phyloP scores from a whole-genome alignment of 1,284 basidiomycete species.

The Takashimella koratensis region DNA sequence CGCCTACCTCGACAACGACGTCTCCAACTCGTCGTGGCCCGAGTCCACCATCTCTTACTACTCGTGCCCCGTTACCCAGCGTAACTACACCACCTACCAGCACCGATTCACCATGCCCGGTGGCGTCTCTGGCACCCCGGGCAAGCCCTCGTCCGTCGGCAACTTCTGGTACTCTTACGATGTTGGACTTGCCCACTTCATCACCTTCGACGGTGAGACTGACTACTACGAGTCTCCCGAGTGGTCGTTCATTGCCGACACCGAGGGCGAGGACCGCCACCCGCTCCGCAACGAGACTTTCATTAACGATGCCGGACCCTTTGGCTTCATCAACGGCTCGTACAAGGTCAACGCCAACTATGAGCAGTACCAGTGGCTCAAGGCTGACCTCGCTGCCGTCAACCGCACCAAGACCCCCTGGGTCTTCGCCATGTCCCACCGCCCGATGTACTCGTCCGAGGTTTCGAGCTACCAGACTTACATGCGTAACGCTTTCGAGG shows the following conservation, averaged over 20 bases:
- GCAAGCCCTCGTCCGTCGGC: conserved; percentile 3
- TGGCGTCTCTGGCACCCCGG: conserved; percentile 8
- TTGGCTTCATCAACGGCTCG: conserved; percentile 20
- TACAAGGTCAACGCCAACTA: conserved; percentile 21
- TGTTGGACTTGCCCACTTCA: conserved; percentile 26
- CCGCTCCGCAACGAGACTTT: conserved; percentile 9
- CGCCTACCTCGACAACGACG: conserved; percentile 16
- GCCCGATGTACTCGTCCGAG: conserved; percentile 33
- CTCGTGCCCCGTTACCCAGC: conserved; percentile 21
- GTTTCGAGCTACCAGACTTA: conserved; percentile 24
- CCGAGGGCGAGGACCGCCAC: conserved; percentile 19
- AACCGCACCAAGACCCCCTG: conserved; percentile 47
- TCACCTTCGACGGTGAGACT: conserved; percentile 24
- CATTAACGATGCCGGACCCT: conserved; percentile 15
- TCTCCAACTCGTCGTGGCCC: conserved; percentile 10
- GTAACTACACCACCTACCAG: conserved; percentile 29
- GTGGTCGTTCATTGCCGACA: conserved; percentile 22
- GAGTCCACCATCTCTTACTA: conserved; percentile 22
- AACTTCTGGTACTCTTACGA: conserved; percentile 38
- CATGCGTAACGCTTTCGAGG: conserved; percentile 43
- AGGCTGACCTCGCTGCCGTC: conserved; percentile 34
- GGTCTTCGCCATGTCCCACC: conserved; percentile 42
- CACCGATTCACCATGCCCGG: conserved; percentile 37
- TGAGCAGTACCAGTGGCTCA: conserved; percentile 28
- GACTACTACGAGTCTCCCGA: conserved; percentile 25